Evolutionary conservation across 768 basidiomycete genomes (phyloP).

Genomic region (Mycena indigotica): DNA sequence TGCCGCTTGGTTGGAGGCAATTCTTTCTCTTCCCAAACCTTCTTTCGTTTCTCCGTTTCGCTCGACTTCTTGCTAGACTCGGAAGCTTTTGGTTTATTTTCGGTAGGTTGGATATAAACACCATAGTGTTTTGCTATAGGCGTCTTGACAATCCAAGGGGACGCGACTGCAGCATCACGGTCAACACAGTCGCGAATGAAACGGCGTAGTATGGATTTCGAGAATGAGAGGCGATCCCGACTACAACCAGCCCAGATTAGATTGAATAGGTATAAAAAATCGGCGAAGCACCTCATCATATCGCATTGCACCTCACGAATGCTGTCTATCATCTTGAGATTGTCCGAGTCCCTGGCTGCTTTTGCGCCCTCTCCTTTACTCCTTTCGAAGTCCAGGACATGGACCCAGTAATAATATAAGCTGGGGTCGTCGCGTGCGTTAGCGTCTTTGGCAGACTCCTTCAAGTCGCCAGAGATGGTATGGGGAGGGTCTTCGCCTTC

Average conservation of each 20-base stretch:
- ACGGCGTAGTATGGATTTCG: slow-evolving; percentile 93
- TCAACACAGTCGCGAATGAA: slow-evolving; percentile 96
- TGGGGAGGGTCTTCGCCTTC: slow-evolving; percentile 62
- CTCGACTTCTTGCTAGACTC: slow-evolving; percentile 82
- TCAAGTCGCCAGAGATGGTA: slow-evolving; percentile 77
- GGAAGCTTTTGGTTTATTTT: slow-evolving; percentile 74
- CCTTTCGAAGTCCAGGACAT: slow-evolving; percentile 77
- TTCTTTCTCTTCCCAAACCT: slow-evolving; percentile 87
- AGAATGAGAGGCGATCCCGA: slow-evolving; percentile 93
- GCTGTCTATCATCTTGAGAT: slow-evolving; percentile 68
- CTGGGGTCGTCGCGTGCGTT: slow-evolving; percentile 73
- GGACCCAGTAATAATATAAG: slow-evolving; percentile 85
- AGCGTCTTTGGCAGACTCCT: slow-evolving; percentile 70
- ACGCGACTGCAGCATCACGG: slow-evolving; percentile 87
- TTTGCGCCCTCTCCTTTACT: slow-evolving; percentile 66
- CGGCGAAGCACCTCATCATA: slow-evolving; percentile 65
- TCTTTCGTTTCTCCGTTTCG: slow-evolving; percentile 92
- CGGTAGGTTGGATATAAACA: slow-evolving; percentile 83
- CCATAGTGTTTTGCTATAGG: slow-evolving; percentile 83
- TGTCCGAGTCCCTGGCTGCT: slow-evolving; percentile 52
- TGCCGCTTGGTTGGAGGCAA: slow-evolving; percentile 80
- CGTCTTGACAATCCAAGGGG: slow-evolving; percentile 94
- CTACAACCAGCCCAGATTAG: slow-evolving; percentile 42
- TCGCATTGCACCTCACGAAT: slow-evolving; percentile 81
- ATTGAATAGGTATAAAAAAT: slow-evolving; percentile 1